Conservation (phyloP, 805 yeast genomes). For the Grigorovia humatica region DNA sequence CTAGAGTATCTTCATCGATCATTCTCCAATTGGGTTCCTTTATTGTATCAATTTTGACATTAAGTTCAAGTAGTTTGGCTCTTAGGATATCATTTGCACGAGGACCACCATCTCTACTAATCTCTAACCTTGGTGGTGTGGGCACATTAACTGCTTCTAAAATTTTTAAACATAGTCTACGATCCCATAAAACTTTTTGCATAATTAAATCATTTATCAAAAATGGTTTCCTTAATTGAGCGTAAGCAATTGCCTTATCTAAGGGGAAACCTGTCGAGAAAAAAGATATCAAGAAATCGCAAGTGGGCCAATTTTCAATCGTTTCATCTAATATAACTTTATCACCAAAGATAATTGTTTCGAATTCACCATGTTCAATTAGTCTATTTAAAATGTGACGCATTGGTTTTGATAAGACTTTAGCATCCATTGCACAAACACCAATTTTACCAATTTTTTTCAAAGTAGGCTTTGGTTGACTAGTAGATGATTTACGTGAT, state of each 20-base stretch:
- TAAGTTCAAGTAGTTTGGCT: constrained; percentile 48
- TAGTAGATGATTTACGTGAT: constrained; percentile 23
- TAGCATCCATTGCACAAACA: constrained; percentile 97
- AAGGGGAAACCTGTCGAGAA: constrained; percentile 95
- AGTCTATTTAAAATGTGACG: constrained; percentile 78
- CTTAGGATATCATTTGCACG: constrained; percentile 59
- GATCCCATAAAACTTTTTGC: constrained; percentile 96
- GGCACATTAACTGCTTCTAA: constrained; percentile 77
- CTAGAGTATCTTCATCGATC: constrained; percentile 78
- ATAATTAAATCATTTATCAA: constrained; percentile 78
- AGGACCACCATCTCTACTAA: constrained; percentile 96
- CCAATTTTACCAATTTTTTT: constrained; percentile 89
- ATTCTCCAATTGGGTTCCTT: constrained; percentile 74
- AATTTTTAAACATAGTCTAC: constrained; percentile 74
- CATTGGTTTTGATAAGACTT: constrained; percentile 92
- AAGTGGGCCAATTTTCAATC: constrained; percentile 97
- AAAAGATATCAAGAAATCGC: constrained; percentile 88
- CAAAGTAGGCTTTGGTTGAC: constrained; percentile 30
- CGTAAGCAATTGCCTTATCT: constrained; percentile 89
- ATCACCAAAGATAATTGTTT: constrained; percentile 93
- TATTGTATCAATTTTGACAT: constrained; percentile 37
- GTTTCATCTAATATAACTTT: constrained; percentile 89
- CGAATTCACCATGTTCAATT: constrained; percentile 90
- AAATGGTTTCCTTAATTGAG: constrained; percentile 79
- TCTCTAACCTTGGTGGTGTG: constrained; percentile 80